phyloP scores from a whole-genome alignment of 345 rosid genomes.

The Gossypium arboreum region DNA sequence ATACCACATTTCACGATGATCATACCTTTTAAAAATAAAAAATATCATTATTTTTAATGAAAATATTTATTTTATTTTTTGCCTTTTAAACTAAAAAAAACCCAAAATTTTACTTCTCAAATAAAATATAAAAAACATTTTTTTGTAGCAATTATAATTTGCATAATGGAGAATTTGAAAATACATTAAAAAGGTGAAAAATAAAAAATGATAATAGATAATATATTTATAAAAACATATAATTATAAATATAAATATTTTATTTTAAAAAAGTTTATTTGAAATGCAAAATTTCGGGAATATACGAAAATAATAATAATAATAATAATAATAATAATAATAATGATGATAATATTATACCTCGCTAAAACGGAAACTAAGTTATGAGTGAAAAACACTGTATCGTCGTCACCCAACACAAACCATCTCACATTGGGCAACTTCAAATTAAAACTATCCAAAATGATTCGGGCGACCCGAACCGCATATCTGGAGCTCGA shows the following conservation, averaged over 20 bases:
- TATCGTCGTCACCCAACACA: conserved; percentile 93
- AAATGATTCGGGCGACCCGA: conserved; percentile 66
- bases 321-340: background rate
- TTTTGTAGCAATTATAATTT: no score
- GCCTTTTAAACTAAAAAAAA: no score
- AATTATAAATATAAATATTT: background rate
- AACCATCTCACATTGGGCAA: conserved; percentile 70
- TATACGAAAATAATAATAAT: background rate
- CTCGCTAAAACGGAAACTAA: conserved; percentile 54
- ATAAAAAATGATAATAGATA: no score
- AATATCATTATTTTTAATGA: no score
- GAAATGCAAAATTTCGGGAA: background rate
- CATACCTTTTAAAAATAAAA: conserved; percentile 27
- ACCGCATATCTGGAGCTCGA: conserved; percentile 63
- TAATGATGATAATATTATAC: background rate
- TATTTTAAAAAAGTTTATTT: background rate
- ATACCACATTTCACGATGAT: conserved; percentile 75
- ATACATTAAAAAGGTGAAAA: no score
- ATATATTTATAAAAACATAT: background rate
- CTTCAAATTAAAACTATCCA: conserved; percentile 48
- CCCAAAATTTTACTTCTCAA: no score
- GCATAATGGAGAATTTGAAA: no score
- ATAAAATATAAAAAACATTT: no score
- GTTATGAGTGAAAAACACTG: conserved; percentile 63
- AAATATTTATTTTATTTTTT: no score